Conservation (phyloP, 73 alveolate genomes). For the Paramecium octaurelia region DNA sequence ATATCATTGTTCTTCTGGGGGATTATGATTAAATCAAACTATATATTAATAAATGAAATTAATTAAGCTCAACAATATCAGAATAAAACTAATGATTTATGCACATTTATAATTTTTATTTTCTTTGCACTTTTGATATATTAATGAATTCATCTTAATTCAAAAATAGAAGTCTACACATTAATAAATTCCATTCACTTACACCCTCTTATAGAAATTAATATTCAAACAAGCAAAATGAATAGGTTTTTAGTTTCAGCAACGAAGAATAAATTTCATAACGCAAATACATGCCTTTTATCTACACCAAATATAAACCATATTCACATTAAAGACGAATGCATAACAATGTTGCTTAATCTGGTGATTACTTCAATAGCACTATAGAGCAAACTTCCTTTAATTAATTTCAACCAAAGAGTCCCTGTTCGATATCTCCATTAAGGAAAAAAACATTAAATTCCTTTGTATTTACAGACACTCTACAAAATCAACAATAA, state of each 20-base stretch:
- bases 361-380: not conserved
- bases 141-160: not conserved
- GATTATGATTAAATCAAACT: too few species aligned
- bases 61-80: not conserved
- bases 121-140: not conserved
- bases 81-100: not conserved
- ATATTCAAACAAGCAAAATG: not conserved
- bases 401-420: not conserved
- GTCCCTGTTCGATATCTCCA: not conserved
- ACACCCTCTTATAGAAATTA: not conserved
- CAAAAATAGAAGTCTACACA: not conserved
- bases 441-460: not conserved
- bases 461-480: not conserved
- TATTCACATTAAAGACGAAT: not conserved
- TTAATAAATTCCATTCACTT: not conserved
- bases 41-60: too few species aligned
- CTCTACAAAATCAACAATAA: not conserved
- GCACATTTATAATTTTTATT: not conserved
- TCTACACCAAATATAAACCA: slow-evolving; percentile 6
- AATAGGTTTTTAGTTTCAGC: not conserved
- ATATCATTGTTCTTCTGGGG: not conserved
- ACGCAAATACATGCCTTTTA: not conserved
- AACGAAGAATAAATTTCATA: not conserved
- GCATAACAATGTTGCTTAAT: not conserved
- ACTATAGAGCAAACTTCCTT: not conserved